phyloP scores from a whole-genome alignment of 179 eudicot genomes.

The Vitellaria paradoxa region DNA sequence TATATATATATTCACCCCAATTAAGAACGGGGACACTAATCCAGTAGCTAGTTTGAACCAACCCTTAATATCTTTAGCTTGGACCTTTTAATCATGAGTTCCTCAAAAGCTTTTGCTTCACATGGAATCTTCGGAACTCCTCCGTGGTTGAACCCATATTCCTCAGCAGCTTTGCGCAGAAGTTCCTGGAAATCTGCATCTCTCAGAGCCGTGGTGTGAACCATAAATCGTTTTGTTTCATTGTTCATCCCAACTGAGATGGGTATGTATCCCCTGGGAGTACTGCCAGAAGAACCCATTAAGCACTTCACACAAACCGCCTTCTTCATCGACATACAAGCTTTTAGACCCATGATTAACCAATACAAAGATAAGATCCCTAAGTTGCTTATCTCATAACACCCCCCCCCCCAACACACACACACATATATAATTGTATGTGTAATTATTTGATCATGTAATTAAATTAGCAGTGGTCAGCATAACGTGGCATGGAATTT shows the following conservation, averaged over 20 bases:
- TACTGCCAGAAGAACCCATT: neutral
- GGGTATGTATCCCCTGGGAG: constrained; percentile 38
- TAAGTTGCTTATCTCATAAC: no score
- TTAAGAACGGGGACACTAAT: no score
- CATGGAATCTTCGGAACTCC: constrained; percentile 34
- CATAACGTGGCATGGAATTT: no score
- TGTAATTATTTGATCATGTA: no score
- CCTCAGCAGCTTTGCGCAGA: constrained; percentile 31
- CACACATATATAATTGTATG: no score
- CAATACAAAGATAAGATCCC: neutral
- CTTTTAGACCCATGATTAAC: constrained; percentile 17
- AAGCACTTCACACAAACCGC: neutral
- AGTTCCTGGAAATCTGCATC: constrained; percentile 27
- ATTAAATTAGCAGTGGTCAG: no score
- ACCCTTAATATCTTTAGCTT: constrained; percentile 24
- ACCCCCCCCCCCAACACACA: no score
- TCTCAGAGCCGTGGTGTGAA: constrained; percentile 23
- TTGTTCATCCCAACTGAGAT: constrained; percentile 25
- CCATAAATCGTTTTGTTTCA: constrained; percentile 29
- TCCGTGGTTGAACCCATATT: constrained; percentile 28
- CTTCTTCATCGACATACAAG: constrained; percentile 11
- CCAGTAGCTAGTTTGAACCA: no score
- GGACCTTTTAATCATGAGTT: constrained; percentile 20
- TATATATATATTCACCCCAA: no score
- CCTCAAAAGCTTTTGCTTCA: constrained; percentile 35